Evolutionary conservation across 768 basidiomycete species (phyloP).

Genomic region (Podaxis sp.): DNA sequence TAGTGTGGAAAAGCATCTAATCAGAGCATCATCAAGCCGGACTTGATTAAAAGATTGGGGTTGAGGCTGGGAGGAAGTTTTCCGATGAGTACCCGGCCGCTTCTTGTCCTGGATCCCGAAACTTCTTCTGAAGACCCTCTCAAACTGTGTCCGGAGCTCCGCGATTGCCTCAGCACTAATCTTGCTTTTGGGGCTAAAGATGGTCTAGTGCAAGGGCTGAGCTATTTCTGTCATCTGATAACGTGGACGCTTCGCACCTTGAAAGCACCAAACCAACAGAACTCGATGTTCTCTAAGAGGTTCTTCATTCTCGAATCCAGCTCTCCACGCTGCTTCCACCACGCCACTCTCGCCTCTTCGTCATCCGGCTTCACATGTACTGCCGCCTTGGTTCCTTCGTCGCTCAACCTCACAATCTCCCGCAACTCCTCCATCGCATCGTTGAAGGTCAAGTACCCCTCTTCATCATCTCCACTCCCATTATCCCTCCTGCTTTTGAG

Average conservation of each 20-base stretch:
- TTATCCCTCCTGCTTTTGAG: slow-evolving; percentile 80
- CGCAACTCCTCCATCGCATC: slow-evolving; percentile 71
- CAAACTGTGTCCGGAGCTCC: slow-evolving; percentile 66
- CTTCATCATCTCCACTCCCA: slow-evolving; percentile 64
- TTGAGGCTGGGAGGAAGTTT: slow-evolving; percentile 32
- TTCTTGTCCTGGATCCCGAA: slow-evolving; percentile 66
- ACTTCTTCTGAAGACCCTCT: slow-evolving; percentile 71
- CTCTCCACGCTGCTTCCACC: slow-evolving; percentile 83
- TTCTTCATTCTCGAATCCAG: slow-evolving; percentile 78
- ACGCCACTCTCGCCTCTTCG: slow-evolving; percentile 60
- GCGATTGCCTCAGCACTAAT: slow-evolving; percentile 45
- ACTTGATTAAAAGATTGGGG: slow-evolving; percentile 41
- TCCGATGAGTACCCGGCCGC: slow-evolving; percentile 33
- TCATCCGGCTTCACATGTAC: slow-evolving; percentile 69
- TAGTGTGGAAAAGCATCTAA: slow-evolving; percentile 84
- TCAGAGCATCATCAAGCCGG: slow-evolving; percentile 68
- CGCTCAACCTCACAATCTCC: slow-evolving; percentile 79
- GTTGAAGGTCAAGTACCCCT: slow-evolving; percentile 71
- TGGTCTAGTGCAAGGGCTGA: slow-evolving; percentile 44
- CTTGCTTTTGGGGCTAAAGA: slow-evolving; percentile 50
- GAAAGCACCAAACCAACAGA: slow-evolving; percentile 96
- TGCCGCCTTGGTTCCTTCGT: slow-evolving; percentile 74
- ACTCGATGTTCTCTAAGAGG: slow-evolving; percentile 84
- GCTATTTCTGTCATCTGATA: not conserved
- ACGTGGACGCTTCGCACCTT: slow-evolving; percentile 58